Conservation (phyloP, 108 stramenopile species). For the Cyclotella cryptica region DNA sequence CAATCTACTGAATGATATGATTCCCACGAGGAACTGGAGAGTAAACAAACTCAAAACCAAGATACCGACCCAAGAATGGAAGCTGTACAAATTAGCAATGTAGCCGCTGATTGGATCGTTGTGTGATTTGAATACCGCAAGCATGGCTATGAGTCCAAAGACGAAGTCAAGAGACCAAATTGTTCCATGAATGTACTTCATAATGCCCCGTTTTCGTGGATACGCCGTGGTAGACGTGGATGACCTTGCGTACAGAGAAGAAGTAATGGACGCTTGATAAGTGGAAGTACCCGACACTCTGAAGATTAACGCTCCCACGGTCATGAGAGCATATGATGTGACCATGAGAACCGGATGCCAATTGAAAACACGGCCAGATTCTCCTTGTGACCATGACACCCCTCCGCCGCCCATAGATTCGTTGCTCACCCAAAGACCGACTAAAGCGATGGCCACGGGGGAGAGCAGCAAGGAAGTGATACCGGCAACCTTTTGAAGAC, state of each 20-base stretch:
- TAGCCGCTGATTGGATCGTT: conserved; percentile 68
- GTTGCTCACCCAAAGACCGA: conserved; percentile 45
- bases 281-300: conserved; percentile 41
- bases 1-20: conserved; percentile 49
- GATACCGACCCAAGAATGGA: conserved; percentile 83
- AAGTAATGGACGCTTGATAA: conserved; percentile 22
- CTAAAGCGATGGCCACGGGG: conserved; percentile 36
- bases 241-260: conserved; percentile 9
- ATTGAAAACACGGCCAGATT: conserved; percentile 78
- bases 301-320: conserved; percentile 65
- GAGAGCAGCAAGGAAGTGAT: conserved; percentile 30
- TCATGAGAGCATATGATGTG: conserved; percentile 71
- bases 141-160: conserved; percentile 58
- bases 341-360: conserved; percentile 86
- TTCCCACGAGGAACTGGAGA: conserved; percentile 57
- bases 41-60: conserved; percentile 59
- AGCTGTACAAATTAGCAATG: conserved; percentile 80
- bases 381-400: conserved; percentile 56
- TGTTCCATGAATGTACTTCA: conserved; percentile 59
- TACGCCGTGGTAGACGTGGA: neutral
- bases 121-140: conserved; percentile 78
- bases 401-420: conserved; percentile 46
- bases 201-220: conserved; percentile 24
- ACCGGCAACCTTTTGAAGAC: conserved; percentile 23
- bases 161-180: conserved; percentile 62